Evolutionary conservation across 73 alveolate species (phyloP).

Genomic region (Blepharisma stoltei): DNA sequence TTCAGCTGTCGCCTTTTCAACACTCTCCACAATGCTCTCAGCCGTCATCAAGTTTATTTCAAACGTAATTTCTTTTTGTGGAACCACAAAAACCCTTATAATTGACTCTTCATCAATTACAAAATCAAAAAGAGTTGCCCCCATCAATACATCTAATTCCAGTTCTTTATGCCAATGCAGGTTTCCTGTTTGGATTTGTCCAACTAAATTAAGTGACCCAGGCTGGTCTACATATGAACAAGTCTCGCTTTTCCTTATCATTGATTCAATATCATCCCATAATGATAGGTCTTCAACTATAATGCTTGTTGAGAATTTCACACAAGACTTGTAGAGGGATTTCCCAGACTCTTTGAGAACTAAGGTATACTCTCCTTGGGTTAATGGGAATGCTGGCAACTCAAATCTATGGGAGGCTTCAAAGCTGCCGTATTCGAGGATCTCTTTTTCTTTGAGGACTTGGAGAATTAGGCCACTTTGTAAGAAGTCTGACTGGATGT

Average conservation of each 20-base stretch:
- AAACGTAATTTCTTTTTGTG: neutral
- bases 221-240: conserved; percentile 14
- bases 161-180: conserved; percentile 1
- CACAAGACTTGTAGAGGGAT: neutral
- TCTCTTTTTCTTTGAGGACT: neutral
- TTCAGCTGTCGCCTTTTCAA: neutral
- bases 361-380: neutral
- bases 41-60: neutral
- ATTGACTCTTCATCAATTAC: neutral
- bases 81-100: neutral
- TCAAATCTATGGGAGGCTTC: conserved; percentile 20
- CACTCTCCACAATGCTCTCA: neutral
- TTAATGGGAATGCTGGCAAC: neutral
- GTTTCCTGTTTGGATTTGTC: neutral
- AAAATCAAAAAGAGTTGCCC: neutral
- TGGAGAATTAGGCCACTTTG: neutral
- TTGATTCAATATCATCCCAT: neutral
- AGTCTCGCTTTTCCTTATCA: neutral
- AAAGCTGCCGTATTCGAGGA: conserved; percentile 2
- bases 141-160: neutral
- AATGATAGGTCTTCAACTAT: conserved; percentile 9
- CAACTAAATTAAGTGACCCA: conserved; percentile 5
- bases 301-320: neutral
- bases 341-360: neutral
- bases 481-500: neutral